These are phyloP conservation scores for Diaporthe aspalathi DNA, from an alignment of 2,329 filamentous ascomycete genomes.

Conservation along the genomic window DNA sequence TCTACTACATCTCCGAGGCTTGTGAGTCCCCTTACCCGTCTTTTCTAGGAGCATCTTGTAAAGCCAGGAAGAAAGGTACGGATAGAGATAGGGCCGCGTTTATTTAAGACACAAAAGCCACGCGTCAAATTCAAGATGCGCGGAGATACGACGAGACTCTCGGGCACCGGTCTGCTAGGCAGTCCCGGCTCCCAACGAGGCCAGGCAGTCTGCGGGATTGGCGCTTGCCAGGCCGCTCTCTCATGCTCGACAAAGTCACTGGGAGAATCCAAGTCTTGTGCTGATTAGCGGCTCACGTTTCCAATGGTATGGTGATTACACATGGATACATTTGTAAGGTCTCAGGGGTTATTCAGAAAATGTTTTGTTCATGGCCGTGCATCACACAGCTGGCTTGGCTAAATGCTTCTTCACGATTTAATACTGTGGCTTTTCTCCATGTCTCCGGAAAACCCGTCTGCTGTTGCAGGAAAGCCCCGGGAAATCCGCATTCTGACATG, in stretches of 20 bases:
- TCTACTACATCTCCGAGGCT: too few species aligned
- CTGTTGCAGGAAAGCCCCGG: neutral
- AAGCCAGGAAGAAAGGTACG: too few species aligned
- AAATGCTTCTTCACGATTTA: neutral
- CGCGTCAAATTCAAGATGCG: neutral
- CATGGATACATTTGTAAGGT: neutral
- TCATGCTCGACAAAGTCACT: neutral
- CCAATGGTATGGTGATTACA: neutral
- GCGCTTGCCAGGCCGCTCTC: neutral
- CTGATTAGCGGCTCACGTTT: neutral
- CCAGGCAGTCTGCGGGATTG: neutral
- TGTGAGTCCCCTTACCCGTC: too few species aligned
- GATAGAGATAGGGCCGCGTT: neutral
- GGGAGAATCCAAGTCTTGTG: neutral
- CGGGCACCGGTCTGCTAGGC: constrained; percentile 1
- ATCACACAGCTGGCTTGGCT: neutral
- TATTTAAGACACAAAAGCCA: neutral
- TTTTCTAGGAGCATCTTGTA: too few species aligned
- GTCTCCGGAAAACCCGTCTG: neutral
- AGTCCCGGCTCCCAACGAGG: neutral
- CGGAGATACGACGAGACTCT: constrained; percentile 6
- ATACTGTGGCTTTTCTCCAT: neutral
- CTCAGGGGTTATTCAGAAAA: neutral
- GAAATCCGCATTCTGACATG: constrained; percentile 11
- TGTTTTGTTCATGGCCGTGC: neutral